These are phyloP conservation scores for Pythium volutum DNA, from an alignment of 352 stramenopile genomes.

Conservation along the genomic window DNA sequence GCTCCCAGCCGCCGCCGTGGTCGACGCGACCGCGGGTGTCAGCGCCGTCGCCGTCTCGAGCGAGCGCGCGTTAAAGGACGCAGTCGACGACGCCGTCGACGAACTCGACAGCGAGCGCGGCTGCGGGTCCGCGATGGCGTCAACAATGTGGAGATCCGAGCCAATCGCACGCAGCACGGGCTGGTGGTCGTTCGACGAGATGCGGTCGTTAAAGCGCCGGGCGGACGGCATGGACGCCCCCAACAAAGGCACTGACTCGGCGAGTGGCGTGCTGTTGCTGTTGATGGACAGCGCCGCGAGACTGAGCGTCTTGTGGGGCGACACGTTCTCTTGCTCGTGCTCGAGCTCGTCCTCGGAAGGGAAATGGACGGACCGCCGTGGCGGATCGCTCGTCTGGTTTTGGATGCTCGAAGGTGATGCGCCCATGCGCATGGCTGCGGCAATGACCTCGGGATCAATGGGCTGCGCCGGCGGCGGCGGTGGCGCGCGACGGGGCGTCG, in stretches of 20 bases:
- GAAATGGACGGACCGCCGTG: slow-evolving; percentile 14
- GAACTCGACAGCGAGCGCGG: slow-evolving; percentile 20
- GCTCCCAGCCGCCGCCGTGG: not conserved
- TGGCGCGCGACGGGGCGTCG: not conserved
- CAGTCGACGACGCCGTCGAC: slow-evolving; percentile 20
- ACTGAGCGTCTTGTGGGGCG: slow-evolving; percentile 7
- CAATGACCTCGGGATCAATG: slow-evolving; percentile 14
- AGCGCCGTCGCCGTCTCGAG: slow-evolving; percentile 12
- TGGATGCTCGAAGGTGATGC: not conserved
- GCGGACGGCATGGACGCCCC: not conserved
- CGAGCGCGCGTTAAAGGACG: slow-evolving; percentile 21
- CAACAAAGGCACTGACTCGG: not conserved
- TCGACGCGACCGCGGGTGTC: not conserved
- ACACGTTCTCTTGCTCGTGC: not conserved
- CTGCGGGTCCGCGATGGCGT: slow-evolving; percentile 16
- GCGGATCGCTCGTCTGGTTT: not conserved
- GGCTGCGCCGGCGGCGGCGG: slow-evolving; percentile 11
- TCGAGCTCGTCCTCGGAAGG: not conserved
- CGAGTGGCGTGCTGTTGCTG: not conserved
- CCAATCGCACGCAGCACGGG: slow-evolving; percentile 22
- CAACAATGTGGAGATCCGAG: slow-evolving; percentile 20
- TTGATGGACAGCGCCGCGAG: slow-evolving; percentile 6
- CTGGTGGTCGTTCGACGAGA: slow-evolving; percentile 19
- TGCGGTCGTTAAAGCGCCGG: slow-evolving; percentile 19
- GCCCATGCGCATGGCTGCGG: slow-evolving; percentile 5